Percentiles rank a stretch among this genome's conserved stretches.
Evolutionary conservation across 805 yeast genomes (phyloP).

Genomic region (Yarrowia hollandica): DNA sequence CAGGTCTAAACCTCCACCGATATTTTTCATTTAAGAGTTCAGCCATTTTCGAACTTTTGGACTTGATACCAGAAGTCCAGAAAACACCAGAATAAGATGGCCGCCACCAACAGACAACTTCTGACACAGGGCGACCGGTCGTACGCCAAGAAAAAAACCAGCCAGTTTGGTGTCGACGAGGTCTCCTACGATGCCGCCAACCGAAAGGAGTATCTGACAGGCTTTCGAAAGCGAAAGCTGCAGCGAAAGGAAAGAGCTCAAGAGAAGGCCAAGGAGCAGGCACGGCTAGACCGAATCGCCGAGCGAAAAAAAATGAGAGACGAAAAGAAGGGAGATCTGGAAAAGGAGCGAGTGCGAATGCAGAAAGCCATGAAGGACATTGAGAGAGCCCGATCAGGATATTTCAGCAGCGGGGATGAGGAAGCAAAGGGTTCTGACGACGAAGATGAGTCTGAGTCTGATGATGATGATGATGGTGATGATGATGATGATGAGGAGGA

Average conservation of each 20-base stretch:
- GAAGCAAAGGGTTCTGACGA: constrained; percentile 36
- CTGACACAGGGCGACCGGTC: constrained; percentile 79
- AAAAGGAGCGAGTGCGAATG: constrained; percentile 60
- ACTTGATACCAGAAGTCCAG: background rate
- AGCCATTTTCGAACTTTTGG: background rate
- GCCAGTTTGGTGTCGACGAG: constrained; percentile 67
- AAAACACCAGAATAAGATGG: background rate
- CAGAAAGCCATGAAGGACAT: constrained; percentile 49
- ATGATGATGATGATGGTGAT: background rate
- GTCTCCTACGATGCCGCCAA: constrained; percentile 79
- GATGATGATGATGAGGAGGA: background rate
- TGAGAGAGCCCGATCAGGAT: constrained; percentile 33
- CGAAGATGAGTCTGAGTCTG: constrained; percentile 31
- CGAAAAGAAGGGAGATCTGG: constrained; percentile 66
- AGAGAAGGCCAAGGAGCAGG: constrained; percentile 73
- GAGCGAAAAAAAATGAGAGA: constrained; percentile 72
- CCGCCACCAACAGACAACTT: constrained; percentile 64
- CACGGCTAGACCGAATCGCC: constrained; percentile 66
- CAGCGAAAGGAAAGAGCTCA: constrained; percentile 86
- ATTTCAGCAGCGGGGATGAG: constrained; percentile 36
- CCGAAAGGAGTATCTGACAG: constrained; percentile 83
- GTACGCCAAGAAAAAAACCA: constrained; percentile 68
- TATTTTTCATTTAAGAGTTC: constrained; percentile 7
- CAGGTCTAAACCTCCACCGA: background rate
- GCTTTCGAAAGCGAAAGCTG: constrained; percentile 91